Base-by-base conservation (phyloP, 1,139 yeast genomes). In the Blastobotrys arbuscula region DNA sequence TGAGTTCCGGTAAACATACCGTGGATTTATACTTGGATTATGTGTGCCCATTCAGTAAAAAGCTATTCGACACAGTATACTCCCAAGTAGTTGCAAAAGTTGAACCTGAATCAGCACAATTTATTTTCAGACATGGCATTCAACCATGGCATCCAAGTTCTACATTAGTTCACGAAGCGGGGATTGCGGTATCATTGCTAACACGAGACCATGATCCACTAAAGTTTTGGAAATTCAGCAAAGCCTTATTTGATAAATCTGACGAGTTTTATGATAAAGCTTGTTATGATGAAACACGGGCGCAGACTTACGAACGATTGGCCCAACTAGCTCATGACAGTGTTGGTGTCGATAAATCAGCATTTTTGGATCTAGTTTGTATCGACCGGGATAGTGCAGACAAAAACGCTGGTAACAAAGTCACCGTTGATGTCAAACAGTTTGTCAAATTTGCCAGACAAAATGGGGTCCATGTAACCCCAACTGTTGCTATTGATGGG, bases 81-180 rank as follows among this genome's bases (percentile, higher is more conserved):
- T 63, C 70, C 13, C 70, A 71, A 21, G 73, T 85, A 15, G 72
- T 82, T 37, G 88, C 89, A 5, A 54, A 66, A 43, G 65, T 70
- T 46, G 70, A 74, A 53, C 79, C 82, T 0, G 74, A 73, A 47
- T 64, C 73, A 53, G 78, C 82, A 59, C 80, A 79, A 58, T 65
- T 63, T 53, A 61, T 65, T 39, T 65, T 64, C 62, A 75, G 82
- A 54, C 82, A 84, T 57, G 88, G 82, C 33, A 72, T 84, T 35
- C 95, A 87, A 66, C 92, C 94, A 55, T 87, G 95, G 95, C 96
- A 87, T 63, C 82, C 92, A 30, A 76, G 79, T 48, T 82, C 90
- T 1, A 75, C 77, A 9, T 69, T 79, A 43, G 72, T 82, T 42
- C 82, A 84, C 61, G 96, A 88, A 60, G 84, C 86, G 40, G 76